Evolutionary conservation across 2,329 filamentous ascomycete species (phyloP).

Genomic region (Chrysosporium queenslandicum): DNA sequence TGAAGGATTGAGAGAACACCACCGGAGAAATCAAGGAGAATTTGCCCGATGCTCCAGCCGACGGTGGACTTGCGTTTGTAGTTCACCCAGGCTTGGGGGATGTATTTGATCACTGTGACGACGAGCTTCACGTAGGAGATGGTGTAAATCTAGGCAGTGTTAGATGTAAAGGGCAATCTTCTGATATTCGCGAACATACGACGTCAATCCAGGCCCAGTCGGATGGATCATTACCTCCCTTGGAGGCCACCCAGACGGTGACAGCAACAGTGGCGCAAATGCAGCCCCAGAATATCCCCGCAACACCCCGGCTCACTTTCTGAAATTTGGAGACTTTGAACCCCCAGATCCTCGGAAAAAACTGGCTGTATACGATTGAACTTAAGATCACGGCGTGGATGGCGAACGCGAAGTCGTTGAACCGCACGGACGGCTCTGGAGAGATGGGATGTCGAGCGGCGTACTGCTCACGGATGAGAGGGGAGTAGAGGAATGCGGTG

Average conservation of each 20-base stretch:
- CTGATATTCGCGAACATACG: conserved; percentile 32
- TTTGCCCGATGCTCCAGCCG: conserved; percentile 79
- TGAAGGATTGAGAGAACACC: conserved; percentile 74
- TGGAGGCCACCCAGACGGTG: conserved; percentile 34
- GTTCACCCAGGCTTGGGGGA: conserved; percentile 76
- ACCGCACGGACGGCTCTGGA: conserved; percentile 69
- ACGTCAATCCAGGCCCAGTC: conserved; percentile 57
- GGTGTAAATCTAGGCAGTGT: conserved; percentile 46
- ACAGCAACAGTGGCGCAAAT: conserved; percentile 38
- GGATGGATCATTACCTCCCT: conserved; percentile 38
- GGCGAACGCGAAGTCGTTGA: conserved; percentile 87
- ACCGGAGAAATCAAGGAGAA: conserved; percentile 72
- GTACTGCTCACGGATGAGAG: conserved; percentile 70
- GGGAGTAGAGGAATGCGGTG: conserved; percentile 64
- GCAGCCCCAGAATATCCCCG: conserved; percentile 61
- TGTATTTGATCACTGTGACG: conserved; percentile 84
- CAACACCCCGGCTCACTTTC: conserved; percentile 51
- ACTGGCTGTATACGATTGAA: conserved; percentile 64
- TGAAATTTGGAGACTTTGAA: conserved; percentile 53
- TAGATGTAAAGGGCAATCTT: no score
- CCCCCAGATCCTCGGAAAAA: conserved; percentile 62
- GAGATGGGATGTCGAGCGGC: conserved; percentile 63
- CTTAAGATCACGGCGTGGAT: conserved; percentile 67
- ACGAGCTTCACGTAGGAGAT: conserved; percentile 82
- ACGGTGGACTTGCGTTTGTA: conserved; percentile 72